A percentile compares a stretch with the other conserved stretches of the same genome.
phyloP scores from a whole-genome alignment of 768 basidiomycete species.

The Cystoderma amianthinum region DNA sequence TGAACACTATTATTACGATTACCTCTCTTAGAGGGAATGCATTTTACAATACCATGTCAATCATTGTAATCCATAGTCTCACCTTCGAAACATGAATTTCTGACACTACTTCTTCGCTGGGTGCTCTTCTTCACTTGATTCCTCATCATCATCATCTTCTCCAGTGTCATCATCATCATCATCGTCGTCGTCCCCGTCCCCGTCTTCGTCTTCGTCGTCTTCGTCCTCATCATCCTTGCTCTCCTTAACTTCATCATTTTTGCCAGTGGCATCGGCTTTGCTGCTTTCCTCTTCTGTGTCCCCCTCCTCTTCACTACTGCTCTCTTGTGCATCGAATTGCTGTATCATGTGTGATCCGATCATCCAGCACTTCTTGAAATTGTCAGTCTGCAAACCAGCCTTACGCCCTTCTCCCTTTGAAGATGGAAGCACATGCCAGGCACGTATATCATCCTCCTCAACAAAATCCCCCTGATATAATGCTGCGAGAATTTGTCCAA shows the following conservation, averaged over 20 bases:
- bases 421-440: conserved; percentile 63
- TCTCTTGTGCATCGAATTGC: conserved; percentile 77
- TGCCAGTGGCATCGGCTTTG: no score
- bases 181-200: conserved; percentile 1
- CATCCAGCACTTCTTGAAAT: conserved; percentile 61
- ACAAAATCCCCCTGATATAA: conserved; percentile 91
- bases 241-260: no score
- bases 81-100: background rate
- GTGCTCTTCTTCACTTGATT: background rate
- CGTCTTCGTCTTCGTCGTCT: conserved; percentile 5
- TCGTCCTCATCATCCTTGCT: conserved; percentile 25
- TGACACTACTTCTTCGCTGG: conserved; percentile 7
- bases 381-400: conserved; percentile 35
- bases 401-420: conserved; percentile 47
- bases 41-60: background rate
- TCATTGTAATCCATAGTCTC: background rate
- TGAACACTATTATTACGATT: background rate
- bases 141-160: conserved; percentile 7
- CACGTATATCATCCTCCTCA: conserved; percentile 84
- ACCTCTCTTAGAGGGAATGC: background rate
- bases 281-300: no score
- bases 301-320: conserved; percentile 18
- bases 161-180: conserved; percentile 4
- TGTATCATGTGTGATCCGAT: conserved; percentile 71
- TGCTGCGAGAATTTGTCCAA: conserved; percentile 79